These are phyloP conservation scores for Paramecium biaurelia DNA, from an alignment of 73 alveolate species.

Conservation along the genomic window DNA sequence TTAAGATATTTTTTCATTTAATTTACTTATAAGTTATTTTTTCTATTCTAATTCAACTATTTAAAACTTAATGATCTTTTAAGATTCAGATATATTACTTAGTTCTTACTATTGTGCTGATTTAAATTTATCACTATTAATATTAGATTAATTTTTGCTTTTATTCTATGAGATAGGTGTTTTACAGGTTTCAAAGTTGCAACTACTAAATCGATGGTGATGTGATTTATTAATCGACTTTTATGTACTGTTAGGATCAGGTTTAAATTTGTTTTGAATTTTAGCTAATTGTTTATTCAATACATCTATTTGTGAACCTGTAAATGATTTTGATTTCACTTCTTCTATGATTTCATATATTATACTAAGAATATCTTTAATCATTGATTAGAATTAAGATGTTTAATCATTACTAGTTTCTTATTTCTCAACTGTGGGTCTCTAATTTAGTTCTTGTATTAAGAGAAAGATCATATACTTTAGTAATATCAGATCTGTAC, in stretches of 20 bases:
- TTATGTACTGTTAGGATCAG: neutral
- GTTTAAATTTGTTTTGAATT: neutral
- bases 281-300: neutral
- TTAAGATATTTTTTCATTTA: neutral
- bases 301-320: neutral
- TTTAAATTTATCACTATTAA: neutral
- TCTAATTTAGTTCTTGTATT: neutral
- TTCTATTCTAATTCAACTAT: slow-evolving; percentile 1
- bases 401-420: neutral
- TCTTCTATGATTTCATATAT: slow-evolving; percentile 41
- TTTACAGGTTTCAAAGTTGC: neutral
- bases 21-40: neutral
- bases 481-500: slow-evolving; percentile 16
- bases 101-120: neutral
- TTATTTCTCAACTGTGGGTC: neutral
- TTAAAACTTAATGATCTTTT: neutral
- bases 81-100: neutral
- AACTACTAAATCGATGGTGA: neutral
- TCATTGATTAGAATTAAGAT: neutral
- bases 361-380: slow-evolving; percentile 6
- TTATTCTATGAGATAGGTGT: neutral
- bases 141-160: neutral
- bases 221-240: neutral
- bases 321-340: neutral
- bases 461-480: slow-evolving; percentile 32